Base-by-base conservation (phyloP, 768 basidiomycete genomes). In the Mycena metata region DNA sequence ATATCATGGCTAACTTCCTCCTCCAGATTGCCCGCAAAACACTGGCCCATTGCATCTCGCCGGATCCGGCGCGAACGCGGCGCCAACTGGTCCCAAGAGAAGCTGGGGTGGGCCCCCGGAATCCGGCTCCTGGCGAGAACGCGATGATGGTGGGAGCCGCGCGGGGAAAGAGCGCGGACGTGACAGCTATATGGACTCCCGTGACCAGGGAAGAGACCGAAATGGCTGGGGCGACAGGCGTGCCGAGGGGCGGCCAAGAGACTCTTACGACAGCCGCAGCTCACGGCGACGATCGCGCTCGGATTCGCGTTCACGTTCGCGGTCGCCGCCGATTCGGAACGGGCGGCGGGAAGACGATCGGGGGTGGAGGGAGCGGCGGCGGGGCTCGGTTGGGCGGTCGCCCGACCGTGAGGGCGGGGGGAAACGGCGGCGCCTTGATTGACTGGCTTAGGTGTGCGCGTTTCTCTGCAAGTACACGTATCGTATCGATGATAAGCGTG, bases 401-500 rank as follows among this genome's bases (percentile, higher is more conserved):
- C 19, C 66, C 52, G 64, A 70, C 64, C 55, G 63, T 12, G 77
- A 76, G 45, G 75, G 81, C 66, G 77, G 80, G 50, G 87, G 85
- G 45, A 90, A 90, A 72, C 85, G 88, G 69, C 81, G 89, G 73
- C 85, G 89, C 65, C 71, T 89, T 70, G 88, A 89, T 70, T 89
- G 15, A 54, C 11, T 15, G 39, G 15, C 39, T 39, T 36, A 81
- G 79, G 66, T 69, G 54, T 67, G 63, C 61, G 43, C 45, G 24
- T 69, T 69, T 39, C 54, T 60, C 43, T 15, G 2, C 15, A 57
- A 52, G 43, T 63, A 54, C 33, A 47, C 46, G 43, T 66, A 54
- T 66, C 45, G 35, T 69, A 66, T 64, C 63, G 63, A 57, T 68
- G 60, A 70, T 64, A 49, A 59, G 62, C 57, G 57, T 60, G 58